Evolutionary conservation across 352 stramenopile genomes (phyloP).

Genomic region (Phytophthora citrophthora): DNA sequence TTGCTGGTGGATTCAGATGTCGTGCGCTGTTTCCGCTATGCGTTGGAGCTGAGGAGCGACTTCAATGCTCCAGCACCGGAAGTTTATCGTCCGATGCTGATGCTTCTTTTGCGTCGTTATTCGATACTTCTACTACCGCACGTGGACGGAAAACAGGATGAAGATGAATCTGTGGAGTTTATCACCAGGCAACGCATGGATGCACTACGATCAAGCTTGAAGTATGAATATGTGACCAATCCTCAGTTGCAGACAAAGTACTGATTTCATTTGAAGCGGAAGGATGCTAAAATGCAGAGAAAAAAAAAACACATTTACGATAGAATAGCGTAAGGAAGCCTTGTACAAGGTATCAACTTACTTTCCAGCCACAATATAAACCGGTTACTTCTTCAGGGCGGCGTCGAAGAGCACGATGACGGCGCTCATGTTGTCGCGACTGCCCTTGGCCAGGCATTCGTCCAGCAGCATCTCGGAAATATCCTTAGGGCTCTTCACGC

Average conservation of each 20-base stretch:
- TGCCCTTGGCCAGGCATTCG: conserved; percentile 82
- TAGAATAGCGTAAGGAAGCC: conserved; percentile 33
- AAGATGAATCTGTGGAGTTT: not conserved
- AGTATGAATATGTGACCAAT: conserved; percentile 62
- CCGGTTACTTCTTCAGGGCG: conserved; percentile 42
- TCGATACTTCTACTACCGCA: conserved; percentile 33
- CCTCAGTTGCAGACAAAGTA: conserved; percentile 13
- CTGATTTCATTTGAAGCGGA: conserved; percentile 2
- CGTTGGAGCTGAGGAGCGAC: conserved; percentile 39
- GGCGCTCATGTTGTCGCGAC: conserved; percentile 90
- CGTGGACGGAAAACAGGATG: conserved; percentile 19
- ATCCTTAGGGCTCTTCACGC: conserved; percentile 54
- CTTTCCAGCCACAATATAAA: conserved; percentile 23
- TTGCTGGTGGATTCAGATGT: conserved; percentile 51
- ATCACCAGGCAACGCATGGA: conserved; percentile 25
- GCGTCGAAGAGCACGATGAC: conserved; percentile 80
- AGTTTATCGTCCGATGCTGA: conserved; percentile 46
- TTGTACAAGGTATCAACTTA: not conserved
- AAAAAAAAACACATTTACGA: conserved; percentile 26
- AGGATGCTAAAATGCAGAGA: conserved; percentile 11
- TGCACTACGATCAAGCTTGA: conserved; percentile 50
- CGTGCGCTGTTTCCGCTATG: conserved; percentile 39
- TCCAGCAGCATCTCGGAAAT: conserved; percentile 84
- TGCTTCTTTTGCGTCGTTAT: conserved; percentile 41
- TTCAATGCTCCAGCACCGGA: conserved; percentile 38